Base-by-base conservation (phyloP, 2,329 filamentous ascomycete species). In the Penicillium sp. region DNA sequence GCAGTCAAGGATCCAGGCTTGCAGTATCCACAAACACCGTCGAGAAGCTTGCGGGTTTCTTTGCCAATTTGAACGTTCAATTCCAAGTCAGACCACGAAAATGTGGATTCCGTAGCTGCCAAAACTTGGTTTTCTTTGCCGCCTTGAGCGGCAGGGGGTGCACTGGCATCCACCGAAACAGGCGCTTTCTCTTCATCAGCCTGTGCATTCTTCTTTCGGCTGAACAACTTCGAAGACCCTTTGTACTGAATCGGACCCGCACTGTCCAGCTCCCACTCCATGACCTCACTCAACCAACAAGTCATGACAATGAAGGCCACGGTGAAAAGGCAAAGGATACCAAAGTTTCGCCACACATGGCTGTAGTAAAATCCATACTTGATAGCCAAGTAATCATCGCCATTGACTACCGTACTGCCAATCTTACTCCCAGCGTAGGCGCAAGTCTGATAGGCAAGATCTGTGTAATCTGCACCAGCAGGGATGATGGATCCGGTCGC, bases 1-100 rank as follows among this genome's bases (percentile, higher is more conserved):
- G 89, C 89, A n/a, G 89, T 83, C 78, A 93, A 82, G 29, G 86
- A 76, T 5, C 89, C 89, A 0, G 89, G 89, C 65, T 89, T 89
- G 6, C 84, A 88, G 61, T 89, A 92, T 0, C 89, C 89, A 54
- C 79, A 84, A 46, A 92, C 83, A 2, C 85, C 79, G 65, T 88
- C 83, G 44, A 89, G 73, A 1, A 88, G 74, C 62, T 81, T 78
- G 18, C 81, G 79, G 49, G 82, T 69, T 41, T 77, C 77, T 38
- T 83, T 83, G 18, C 82, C 76, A 55, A 85, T 83, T 0, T 85
- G 83, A 0, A 92, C 86, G 1, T 81, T 85, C 62, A 90, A 90
- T 29, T 85, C 78, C 16, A 89, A 74, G 54, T 88, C 77, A 36
- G 79, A 75, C 84, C 85, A 89, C 0, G 86, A 88, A 65, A 89